Percentiles rank a stretch among this genome's conserved stretches.
These are phyloP conservation scores for Cutaneotrichosporon mucoides DNA, from an alignment of 1,284 basidiomycete genomes.

Conservation along the genomic window DNA sequence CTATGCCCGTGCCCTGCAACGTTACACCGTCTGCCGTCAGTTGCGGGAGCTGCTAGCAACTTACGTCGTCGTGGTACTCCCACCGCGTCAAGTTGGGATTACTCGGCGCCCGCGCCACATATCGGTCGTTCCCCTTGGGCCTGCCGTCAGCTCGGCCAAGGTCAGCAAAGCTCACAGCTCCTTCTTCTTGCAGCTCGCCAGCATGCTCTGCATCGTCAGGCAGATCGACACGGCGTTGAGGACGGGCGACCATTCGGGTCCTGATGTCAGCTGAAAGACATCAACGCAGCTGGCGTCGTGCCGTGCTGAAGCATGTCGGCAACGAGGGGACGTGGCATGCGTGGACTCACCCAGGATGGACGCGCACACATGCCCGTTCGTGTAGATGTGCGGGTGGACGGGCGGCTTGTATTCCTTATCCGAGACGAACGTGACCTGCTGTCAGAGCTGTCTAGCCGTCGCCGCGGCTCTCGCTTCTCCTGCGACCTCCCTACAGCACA, in stretches of 20 bases:
- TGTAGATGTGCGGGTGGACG: constrained; percentile 48
- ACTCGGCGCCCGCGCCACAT: constrained; percentile 41
- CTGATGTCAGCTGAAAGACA: constrained; percentile 19
- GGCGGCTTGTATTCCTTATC: constrained; percentile 40
- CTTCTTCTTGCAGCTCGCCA: constrained; percentile 49
- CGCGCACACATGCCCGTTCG: constrained; percentile 50
- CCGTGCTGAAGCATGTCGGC: too few species aligned
- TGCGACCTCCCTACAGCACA: too few species aligned
- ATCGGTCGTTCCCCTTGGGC: constrained; percentile 46
- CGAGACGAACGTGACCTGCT: constrained; percentile 46
- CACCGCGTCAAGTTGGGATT: constrained; percentile 47
- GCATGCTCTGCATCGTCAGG: constrained; percentile 51
- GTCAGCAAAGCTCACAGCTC: constrained; percentile 29
- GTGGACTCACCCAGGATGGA: constrained; percentile 37
- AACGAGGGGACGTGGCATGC: too few species aligned
- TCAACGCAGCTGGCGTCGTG: too few species aligned
- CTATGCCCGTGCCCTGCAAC: too few species aligned
- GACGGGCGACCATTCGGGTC: constrained; percentile 47
- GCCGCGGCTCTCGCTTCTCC: too few species aligned
- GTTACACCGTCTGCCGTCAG: constrained; percentile 18
- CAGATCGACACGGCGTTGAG: constrained; percentile 47
- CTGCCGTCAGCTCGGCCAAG: constrained; percentile 20
- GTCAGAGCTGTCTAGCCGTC: too few species aligned
- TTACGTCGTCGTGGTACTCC: constrained; percentile 48
- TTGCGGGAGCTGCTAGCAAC: constrained; percentile 3